These are phyloP conservation scores for Bruguiera hainesii DNA, from an alignment of 441 rosid species.

Conservation along the genomic window DNA sequence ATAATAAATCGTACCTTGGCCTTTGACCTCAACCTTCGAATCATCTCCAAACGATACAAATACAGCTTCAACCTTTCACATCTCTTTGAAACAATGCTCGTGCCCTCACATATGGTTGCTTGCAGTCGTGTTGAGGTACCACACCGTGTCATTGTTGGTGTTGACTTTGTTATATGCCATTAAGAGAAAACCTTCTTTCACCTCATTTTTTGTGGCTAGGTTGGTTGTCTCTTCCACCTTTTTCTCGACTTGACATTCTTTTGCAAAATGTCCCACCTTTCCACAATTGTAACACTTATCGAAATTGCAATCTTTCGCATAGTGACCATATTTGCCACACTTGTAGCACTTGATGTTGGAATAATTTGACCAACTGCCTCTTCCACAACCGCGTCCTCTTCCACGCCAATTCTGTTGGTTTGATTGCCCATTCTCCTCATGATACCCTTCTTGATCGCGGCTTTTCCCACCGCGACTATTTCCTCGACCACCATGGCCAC, in stretches of 20 bases:
- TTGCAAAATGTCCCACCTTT: not conserved
- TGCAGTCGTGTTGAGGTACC: not conserved
- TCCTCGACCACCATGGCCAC: too few relatives aligned
- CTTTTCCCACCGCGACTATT: not conserved
- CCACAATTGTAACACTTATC: constrained; percentile 2
- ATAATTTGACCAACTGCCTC: not conserved
- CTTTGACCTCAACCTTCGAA: too few relatives aligned
- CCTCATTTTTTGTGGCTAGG: not conserved
- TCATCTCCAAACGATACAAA: not conserved
- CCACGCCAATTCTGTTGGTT: not conserved
- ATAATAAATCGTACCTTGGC: too few relatives aligned
- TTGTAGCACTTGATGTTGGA: not conserved
- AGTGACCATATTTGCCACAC: not conserved
- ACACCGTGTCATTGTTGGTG: not conserved
- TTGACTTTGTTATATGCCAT: too few relatives aligned
- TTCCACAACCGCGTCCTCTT: not conserved
- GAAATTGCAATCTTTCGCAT: not conserved
- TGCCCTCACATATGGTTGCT: not conserved
- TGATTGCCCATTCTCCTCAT: not conserved
- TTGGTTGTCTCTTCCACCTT: not conserved
- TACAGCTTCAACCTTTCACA: not conserved
- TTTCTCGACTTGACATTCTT: not conserved
- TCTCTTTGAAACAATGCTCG: not conserved
- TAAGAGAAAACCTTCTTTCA: not conserved
- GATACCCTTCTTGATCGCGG: not conserved